Base-by-base conservation (phyloP, 164 flowering plant species). In the Santalum album region DNA sequence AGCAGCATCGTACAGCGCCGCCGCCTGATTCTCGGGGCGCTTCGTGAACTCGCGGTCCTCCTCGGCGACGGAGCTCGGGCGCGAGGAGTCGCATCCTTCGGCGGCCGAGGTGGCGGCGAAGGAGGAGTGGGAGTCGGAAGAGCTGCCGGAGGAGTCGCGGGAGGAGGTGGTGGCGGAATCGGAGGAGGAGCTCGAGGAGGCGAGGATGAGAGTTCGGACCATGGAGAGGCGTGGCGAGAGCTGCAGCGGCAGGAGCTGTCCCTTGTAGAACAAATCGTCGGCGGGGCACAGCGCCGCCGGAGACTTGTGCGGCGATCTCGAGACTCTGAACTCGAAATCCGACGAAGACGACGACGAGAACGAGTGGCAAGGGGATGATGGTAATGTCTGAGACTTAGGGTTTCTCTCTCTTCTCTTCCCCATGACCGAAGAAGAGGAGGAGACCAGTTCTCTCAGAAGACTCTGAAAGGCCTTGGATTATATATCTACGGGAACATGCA, bases 181-280 rank as follows among this genome's bases (percentile, higher is more conserved):
- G 60, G 80, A 64, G 62, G 83, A 71, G 49, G 88, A 69, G 26
- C 82, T 60, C 32, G 87, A 64, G 17, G 90, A 73, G 29, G 88
- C 58, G 24, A 72, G 62, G 53, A 79, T 70, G 51, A 88, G 87
- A 0, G 92, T 82, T 17, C 89, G 84, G 66, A 87, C 87, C 87
- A 90, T 83, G 67, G 87, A 80, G 51, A 83, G 70, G 40, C 96
- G 84, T 0, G 94, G 87, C 3, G 96, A 82, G 69, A 75, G 86
- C 22, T 83, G 96, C 60, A 87, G 92, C 19, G 96, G 98, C 7
- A 87, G 75, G 61, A 90, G 81, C 59, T 87, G 81, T 43, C 94
- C 96, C 49, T 83, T 87, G 82, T 81, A 90, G 79, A 90, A 90
- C 56, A 90, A 92, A 64, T 90, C 91, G 66, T 90, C 98, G 49